Conservation (phyloP, 2,329 filamentous ascomycete genomes). For the Cladosporium phlei region DNA sequence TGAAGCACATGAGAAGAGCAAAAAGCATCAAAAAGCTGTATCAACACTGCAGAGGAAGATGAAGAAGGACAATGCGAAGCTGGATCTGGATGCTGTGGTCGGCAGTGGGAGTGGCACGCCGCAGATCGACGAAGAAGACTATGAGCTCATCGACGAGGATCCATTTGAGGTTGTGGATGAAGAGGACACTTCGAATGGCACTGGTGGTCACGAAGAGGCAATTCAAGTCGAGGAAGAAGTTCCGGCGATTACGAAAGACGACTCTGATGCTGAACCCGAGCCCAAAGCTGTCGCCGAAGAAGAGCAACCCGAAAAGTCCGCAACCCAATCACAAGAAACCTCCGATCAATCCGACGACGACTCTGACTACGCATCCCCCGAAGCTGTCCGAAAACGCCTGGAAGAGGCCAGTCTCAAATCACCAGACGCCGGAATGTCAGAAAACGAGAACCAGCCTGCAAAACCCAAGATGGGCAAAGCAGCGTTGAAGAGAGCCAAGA, state of each 20-base stretch:
- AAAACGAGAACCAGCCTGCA: constrained; percentile 18
- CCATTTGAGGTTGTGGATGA: constrained; percentile 23
- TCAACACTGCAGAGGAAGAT: constrained; percentile 77
- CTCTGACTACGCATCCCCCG: constrained; percentile 41
- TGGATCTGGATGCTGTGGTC: constrained; percentile 37
- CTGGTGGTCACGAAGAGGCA: neutral
- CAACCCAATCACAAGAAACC: constrained; percentile 1
- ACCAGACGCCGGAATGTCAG: constrained; percentile 16
- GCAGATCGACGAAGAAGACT: constrained; percentile 29
- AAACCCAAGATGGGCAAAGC: constrained; percentile 44
- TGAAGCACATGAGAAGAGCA: constrained; percentile 89
- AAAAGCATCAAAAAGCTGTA: constrained; percentile 87
- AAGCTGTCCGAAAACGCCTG: constrained; percentile 39
- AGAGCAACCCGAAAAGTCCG: neutral
- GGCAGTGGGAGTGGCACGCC: constrained; percentile 29
- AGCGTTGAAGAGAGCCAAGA: constrained; percentile 45
- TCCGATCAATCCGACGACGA: constrained; percentile 24
- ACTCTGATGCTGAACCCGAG: constrained; percentile 3
- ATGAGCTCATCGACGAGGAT: constrained; percentile 21
- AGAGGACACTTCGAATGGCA: constrained; percentile 12
- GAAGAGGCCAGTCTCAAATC: constrained; percentile 29
- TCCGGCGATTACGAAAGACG: constrained; percentile 2
- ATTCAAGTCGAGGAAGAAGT: constrained; percentile 3
- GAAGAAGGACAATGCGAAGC: constrained; percentile 67
- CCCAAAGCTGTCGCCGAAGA: neutral